A percentile compares a stretch with the other conserved stretches of the same genome.
phyloP scores from a whole-genome alignment of 2,329 filamentous ascomycete genomes.

The Trichoderma cornu-damae region DNA sequence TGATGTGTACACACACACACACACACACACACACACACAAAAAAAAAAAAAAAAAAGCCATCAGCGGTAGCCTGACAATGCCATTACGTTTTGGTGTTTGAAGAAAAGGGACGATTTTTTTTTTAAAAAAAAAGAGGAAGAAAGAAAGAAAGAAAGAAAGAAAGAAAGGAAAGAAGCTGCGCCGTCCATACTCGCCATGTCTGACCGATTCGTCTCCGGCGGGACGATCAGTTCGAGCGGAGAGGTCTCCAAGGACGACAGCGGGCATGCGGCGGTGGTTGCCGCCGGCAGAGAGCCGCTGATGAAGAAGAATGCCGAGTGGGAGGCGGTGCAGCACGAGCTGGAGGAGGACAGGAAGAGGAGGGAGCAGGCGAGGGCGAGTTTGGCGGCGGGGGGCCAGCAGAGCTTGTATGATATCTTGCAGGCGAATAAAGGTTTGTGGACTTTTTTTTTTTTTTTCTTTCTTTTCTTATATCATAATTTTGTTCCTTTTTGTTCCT shows the following conservation, averaged over 20 bases:
- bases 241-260: slow-evolving; percentile 24
- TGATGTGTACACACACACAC: no score
- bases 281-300: slow-evolving; percentile 21
- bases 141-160: not conserved
- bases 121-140: no score
- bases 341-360: slow-evolving; percentile 56
- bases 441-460: not conserved
- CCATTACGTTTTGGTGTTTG: no score
- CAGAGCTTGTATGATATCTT: slow-evolving; percentile 68
- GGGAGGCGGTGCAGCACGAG: slow-evolving; percentile 60
- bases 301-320: slow-evolving; percentile 40
- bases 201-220: slow-evolving; percentile 52
- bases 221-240: slow-evolving; percentile 39
- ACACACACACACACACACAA: no score
- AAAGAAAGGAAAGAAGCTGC: not conserved
- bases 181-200: slow-evolving; percentile 34
- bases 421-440: slow-evolving; percentile 74
- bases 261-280: slow-evolving; percentile 9
- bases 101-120: no score
- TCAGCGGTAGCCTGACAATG: no score
- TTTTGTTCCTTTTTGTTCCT: not conserved
- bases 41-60: no score
- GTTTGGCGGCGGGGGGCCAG: slow-evolving; percentile 42
- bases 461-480: not conserved
- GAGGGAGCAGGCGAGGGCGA: slow-evolving; percentile 47